Percentiles rank a stretch among this genome's conserved stretches.
Evolutionary conservation across 805 yeast species (phyloP).

Genomic region (Maudiozyma saulgeensis): DNA sequence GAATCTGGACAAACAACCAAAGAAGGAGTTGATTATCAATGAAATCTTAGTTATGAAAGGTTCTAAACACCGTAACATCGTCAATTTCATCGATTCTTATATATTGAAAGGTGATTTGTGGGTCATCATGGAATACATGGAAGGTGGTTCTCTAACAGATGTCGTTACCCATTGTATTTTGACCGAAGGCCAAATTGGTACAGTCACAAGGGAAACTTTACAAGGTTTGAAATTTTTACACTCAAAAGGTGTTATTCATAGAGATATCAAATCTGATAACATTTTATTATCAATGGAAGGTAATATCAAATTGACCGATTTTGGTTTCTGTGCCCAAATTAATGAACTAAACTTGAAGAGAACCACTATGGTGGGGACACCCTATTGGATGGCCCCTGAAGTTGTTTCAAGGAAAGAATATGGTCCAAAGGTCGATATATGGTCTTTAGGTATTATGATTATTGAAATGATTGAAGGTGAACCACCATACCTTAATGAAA

Average conservation of each 20-base stretch:
- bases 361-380: constrained; percentile 98
- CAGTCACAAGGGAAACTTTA: constrained; percentile 86
- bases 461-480: constrained; percentile 99
- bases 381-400: constrained; percentile 99
- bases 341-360: constrained; percentile 76
- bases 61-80: constrained; percentile 81
- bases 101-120: constrained; percentile 71
- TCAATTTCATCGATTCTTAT: constrained; percentile 84
- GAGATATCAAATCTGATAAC: constrained; percentile 95
- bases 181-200: constrained; percentile 92
- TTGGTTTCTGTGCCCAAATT: constrained; percentile 92
- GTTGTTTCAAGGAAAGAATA: constrained; percentile 91
- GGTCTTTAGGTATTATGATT: constrained; percentile 97
- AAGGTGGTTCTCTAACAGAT: constrained; percentile 94
- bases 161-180: constrained; percentile 81
- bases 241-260: constrained; percentile 84
- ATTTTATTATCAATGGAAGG: constrained; percentile 76
- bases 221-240: constrained; percentile 82
- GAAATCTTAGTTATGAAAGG: constrained; percentile 96
- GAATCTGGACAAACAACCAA: constrained; percentile 90
- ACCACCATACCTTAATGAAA: constrained; percentile 95
- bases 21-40: constrained; percentile 87
- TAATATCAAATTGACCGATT: constrained; percentile 87
- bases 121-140: constrained; percentile 99
- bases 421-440: constrained; percentile 93